Base-by-base conservation (phyloP, 148 eudicot genomes). In the Fagopyrum esculentum region DNA sequence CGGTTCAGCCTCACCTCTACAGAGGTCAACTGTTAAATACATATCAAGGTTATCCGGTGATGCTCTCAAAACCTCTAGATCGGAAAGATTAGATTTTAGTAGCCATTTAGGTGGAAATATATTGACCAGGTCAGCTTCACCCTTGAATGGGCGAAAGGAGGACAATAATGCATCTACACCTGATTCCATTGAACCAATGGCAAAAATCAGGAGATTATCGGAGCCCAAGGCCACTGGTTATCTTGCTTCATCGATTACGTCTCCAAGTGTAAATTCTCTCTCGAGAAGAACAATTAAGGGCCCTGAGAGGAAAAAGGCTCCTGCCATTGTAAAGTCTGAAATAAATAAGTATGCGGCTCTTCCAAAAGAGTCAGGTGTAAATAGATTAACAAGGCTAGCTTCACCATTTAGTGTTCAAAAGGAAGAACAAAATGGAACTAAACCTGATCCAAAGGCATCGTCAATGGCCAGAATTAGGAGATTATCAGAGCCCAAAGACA, bases 1-100 rank as follows among this genome's bases (percentile, higher is more conserved):
- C 45, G 98, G 98, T 26, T 84, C 97, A 72, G 86, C 90, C 40
- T 96, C 99, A 75, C 98, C 99, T 48, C 80, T 96, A 49, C 99
- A 96, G 81, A 88, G 98, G 76, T 92, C 99, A 68, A 96, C 91
- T 60, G 26, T 90, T 54, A 83, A 89, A 86, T 77, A 86, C 46
- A 63, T 80, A 78, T 79, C 93, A 7, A 77, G 74, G 80, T 83
- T 79, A 76, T 84, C 90, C 26, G 74, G 77, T 80, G 89, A 82
- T 79, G 63, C 88, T 64, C 85, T 50, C 69, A 90, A 85, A 69
- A 56, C 84, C 82, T 81, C 91, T 7, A 95, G 80, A 71, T 71
- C 87, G 43, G 84, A 77, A 63, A 91, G 79, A 81, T 64, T 82
- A 74, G 79, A 68, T 77, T 66, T 66, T 66, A 15, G 71, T 66